Base-by-base conservation (phyloP, 2,329 filamentous ascomycete species). In the Ilyonectria destructans region DNA sequence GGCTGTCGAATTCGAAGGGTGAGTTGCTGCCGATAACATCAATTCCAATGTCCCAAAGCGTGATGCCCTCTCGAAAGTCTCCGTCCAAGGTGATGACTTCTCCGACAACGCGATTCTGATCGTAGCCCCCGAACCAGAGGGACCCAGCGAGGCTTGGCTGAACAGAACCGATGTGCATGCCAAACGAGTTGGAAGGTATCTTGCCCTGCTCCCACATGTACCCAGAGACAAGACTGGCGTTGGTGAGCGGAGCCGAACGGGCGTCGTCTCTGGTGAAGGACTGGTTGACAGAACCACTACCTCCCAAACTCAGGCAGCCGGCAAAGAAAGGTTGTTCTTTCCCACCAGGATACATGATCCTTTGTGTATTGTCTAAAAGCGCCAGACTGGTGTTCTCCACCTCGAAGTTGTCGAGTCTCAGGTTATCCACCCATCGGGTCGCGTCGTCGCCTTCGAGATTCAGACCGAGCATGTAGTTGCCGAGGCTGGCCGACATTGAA, bases 91-190 rank as follows among this genome's bases (percentile, higher is more conserved):
- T 51, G 2, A 81, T 66, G 17, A 80, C 66, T 12, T 81, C 75
- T 0, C 81, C 81, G 2, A 82, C 40, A 9, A 83, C 71, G n/a
- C 83, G 80, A 40, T 78, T 80, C 65, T 77, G 75, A 67, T 85
- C 83, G 65, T 84, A 84, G 1, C 82, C 82, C 82, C 82, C 83
- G 51, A 82, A 79, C 19, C 78, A 73, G 6, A 84, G 72, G 0
- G 83, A 84, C 0, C 80, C 81, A 0, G 70, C 6, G 3, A 63
- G 12, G 19, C 59, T 49, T 6, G 77, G 77, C 17, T 67, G 70
- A 3, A 73, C 80, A 1, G 82, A 81, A 6, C 82, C 82, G 21
- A 85, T 82, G 61, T 85, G 83, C 80, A 85, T 76, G 17, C 79
- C 77, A 65, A 80, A 84, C 1, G 81, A 83, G 65, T 81, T 83